Evolutionary conservation across 1,139 yeast genomes (phyloP).

Genomic region (Pneumocystis oryctolagi): DNA sequence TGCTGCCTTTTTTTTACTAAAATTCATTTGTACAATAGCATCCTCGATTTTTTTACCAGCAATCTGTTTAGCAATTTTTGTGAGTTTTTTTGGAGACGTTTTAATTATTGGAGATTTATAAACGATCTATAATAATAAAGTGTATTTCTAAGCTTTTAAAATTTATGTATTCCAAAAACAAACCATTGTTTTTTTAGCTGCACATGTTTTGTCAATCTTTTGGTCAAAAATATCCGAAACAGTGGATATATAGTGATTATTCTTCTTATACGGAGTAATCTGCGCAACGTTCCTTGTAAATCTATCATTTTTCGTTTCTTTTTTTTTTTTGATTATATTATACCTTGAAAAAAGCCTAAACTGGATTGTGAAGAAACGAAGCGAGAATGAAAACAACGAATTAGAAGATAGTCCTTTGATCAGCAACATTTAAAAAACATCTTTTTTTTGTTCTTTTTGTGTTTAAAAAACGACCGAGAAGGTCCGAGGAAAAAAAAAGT

Average conservation of each 20-base stretch:
- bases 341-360: background rate
- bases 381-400: background rate
- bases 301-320: background rate
- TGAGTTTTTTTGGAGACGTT: slow-evolving; percentile 13
- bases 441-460: no score
- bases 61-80: slow-evolving; percentile 11
- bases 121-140: background rate
- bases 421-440: no score
- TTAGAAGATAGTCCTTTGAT: no score
- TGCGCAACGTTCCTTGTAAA: background rate
- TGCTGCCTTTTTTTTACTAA: slow-evolving; percentile 12
- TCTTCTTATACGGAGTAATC: background rate
- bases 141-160: background rate
- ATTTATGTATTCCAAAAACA: background rate
- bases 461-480: no score
- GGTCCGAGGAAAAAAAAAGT: no score
- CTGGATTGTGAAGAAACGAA: background rate
- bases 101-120: background rate
- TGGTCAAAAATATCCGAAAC: background rate
- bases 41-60: slow-evolving; percentile 11
- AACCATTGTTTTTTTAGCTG: background rate
- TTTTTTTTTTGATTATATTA: background rate
- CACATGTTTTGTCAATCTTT: background rate
- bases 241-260: background rate
- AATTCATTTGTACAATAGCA: slow-evolving; percentile 13